phyloP scores from a whole-genome alignment of 2,329 filamentous ascomycete species.

The Aspergillus costaricaensis region DNA sequence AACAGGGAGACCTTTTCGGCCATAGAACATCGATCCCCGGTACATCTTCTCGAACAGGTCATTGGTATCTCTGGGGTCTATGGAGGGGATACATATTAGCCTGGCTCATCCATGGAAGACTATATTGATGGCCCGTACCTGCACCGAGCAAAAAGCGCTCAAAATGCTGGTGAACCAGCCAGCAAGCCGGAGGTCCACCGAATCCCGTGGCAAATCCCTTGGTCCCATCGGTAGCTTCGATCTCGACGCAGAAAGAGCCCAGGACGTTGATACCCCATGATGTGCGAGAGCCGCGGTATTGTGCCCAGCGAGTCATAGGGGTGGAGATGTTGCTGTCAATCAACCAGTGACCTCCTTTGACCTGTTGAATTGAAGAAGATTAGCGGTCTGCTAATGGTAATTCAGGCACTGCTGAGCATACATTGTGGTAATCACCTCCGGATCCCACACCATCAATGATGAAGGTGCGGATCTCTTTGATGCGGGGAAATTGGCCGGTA shows the following conservation, averaged over 20 bases:
- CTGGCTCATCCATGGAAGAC: neutral
- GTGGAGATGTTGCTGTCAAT: slow-evolving; percentile 91
- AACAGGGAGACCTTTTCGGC: slow-evolving; percentile 84
- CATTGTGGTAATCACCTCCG: slow-evolving; percentile 77
- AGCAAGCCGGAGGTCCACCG: slow-evolving; percentile 88
- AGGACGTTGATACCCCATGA: slow-evolving; percentile 96
- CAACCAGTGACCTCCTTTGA: slow-evolving; percentile 67
- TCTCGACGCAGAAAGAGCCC: slow-evolving; percentile 86
- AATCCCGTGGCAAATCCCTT: slow-evolving; percentile 93
- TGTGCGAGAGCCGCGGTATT: slow-evolving; percentile 83
- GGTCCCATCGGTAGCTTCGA: slow-evolving; percentile 87
- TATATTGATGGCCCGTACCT: slow-evolving; percentile 41
- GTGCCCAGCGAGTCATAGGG: slow-evolving; percentile 84
- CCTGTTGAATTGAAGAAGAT: slow-evolving; percentile 22
- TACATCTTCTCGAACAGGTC: slow-evolving; percentile 97
- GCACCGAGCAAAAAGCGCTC: slow-evolving; percentile 86
- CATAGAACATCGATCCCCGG: slow-evolving; percentile 93
- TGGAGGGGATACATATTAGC: neutral
- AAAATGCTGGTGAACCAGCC: slow-evolving; percentile 92
- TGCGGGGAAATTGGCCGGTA: slow-evolving; percentile 42
- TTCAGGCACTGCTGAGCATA: slow-evolving; percentile 49
- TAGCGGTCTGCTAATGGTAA: neutral
- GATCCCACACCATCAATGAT: slow-evolving; percentile 51
- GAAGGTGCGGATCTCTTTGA: slow-evolving; percentile 50
- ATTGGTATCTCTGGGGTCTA: slow-evolving; percentile 87